Base-by-base conservation (phyloP, 768 basidiomycete species). In the Amanita thiersii region DNA sequence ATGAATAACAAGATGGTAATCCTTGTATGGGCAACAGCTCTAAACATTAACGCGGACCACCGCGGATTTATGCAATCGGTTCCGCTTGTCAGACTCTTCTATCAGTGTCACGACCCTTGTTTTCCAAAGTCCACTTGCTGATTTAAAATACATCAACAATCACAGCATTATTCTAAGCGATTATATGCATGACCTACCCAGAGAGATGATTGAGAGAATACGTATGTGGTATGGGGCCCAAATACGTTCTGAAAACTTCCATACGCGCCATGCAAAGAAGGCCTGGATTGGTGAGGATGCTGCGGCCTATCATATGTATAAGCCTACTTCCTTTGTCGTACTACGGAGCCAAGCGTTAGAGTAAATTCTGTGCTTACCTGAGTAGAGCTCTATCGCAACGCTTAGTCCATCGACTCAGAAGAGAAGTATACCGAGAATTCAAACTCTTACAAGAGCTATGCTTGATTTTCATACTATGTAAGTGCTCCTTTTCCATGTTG, bases 41-140 rank as follows among this genome's bases (percentile, higher is more conserved):
- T 53, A 1, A 56, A 47, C 17, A 57, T 43, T 7, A 71, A 59
- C 69, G n/a, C 70, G 70, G 4, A 48, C 21, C 14, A 47, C 10
- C 3, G 51, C 52, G 2, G 56, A 43, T 9, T 34, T 30, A 25
- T 52, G 39, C 14, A 47, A 26, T 15, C 39, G 20, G 2, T 43
- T 44, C 12, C 50, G 42, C 14, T 42, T 37, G 3, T 12, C 29
- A 38, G 45, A 56, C 5, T 5, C 21, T n/a, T 24, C 40, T 8
- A 49, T 17, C n/a, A 45, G 30, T n/a, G 26, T 20, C n/a, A 42
- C 39, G 14, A 26, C 44, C 12, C 49, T 41, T 17, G 50, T 44
- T 6, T 46, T 46, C 38, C 48, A 53, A 3, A 53, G 23, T 1
- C 52, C 56, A 11, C 50, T 53, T 10, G 32, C 56, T 51, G 45